Evolutionary conservation across 2,329 filamentous ascomycete genomes (phyloP), one percentile per base, ranked within the genome.

Genomic region (Hortaea werneckii): DNA sequence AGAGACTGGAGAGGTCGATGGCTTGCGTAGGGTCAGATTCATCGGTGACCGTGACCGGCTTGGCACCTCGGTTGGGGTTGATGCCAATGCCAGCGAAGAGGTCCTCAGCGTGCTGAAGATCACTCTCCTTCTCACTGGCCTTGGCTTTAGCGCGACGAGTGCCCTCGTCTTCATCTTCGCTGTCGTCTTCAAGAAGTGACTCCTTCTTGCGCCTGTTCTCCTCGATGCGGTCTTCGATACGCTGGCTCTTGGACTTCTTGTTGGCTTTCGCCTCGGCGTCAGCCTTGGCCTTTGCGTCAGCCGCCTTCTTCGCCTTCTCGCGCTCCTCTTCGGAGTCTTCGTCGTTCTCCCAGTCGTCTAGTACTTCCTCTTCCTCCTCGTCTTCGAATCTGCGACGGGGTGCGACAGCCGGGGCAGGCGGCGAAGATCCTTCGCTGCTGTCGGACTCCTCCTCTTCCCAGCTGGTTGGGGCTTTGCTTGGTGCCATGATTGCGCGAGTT

Each of bases 321-420:
- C 88, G 85, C 74, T 98, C 92, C 58, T 82, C 90, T 61, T 98
- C 92, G 51, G 88, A 95, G 71, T 98, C 92, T 63, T 96, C 92
- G 57, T 86, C 89, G 48, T 87, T 90, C 61, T 96, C 89, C 92
- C 92, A 98, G 30, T 87, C 90, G 50, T 98, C 92, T 62, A 95
- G 79, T 47, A 96, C 87, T 83, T 95, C 55, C 64, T 75, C 89
- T 55, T 85, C 82, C 30, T 89, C 82, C 45, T 89, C 82, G 58
- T 96, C 90, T 58, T 92, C 88, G 62, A 95, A 95, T 65, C 77
- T 69, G 53, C 78, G 72, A 45, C 70, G 66, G 27, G 50, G 26
- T n/a, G 50, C 48, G 39, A 47, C 35, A 9, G 66, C 64, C 9
- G 72, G 66, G 41, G 65, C 66, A 42, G 72, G 67, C 20, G 70